Evolutionary conservation across 495 filamentous ascomycete species (phyloP).

Genomic region (Astrocystis sublimbata): DNA sequence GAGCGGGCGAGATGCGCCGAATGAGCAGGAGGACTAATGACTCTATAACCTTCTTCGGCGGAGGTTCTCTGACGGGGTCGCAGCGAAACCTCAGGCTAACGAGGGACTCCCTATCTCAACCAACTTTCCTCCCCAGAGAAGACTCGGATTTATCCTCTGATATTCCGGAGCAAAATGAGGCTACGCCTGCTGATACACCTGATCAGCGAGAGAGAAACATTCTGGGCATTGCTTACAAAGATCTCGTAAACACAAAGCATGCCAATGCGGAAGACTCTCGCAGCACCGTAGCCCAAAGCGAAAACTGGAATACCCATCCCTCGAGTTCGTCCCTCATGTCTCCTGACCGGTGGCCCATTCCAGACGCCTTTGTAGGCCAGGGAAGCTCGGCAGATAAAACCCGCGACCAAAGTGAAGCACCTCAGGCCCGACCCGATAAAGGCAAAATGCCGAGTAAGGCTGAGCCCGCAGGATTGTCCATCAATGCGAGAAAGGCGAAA

Average conservation of each 20-base stretch:
- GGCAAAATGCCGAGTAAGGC: not conserved
- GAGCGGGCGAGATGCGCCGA: slow-evolving; percentile 28
- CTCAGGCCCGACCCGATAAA: slow-evolving; percentile 17
- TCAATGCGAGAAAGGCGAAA: slow-evolving; percentile 14
- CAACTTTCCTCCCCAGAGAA: not conserved
- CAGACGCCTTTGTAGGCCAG: slow-evolving; percentile 18
- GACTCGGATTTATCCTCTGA: slow-evolving; percentile 13
- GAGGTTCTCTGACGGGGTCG: slow-evolving; percentile 24
- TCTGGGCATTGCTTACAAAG: slow-evolving; percentile 38
- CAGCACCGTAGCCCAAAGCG: not conserved
- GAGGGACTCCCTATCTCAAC: not conserved
- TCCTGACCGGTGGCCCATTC: slow-evolving; percentile 24
- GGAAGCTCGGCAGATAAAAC: slow-evolving; percentile 23
- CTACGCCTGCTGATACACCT: slow-evolving; percentile 16
- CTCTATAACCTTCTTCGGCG: slow-evolving; percentile 25
- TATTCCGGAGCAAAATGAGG: not conserved
- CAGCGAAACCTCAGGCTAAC: slow-evolving; percentile 24
- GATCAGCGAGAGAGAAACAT: slow-evolving; percentile 27
- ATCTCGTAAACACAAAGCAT: slow-evolving; percentile 23
- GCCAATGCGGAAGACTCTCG: not conserved
- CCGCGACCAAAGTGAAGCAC: slow-evolving; percentile 18
- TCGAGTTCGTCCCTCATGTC: slow-evolving; percentile 20
- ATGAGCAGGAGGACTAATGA: slow-evolving; percentile 25
- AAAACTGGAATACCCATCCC: slow-evolving; percentile 27
- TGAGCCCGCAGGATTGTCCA: slow-evolving; percentile 5